These are phyloP conservation scores for Sistotremastrum niveocremeum DNA, from an alignment of 768 basidiomycete genomes.

Conservation along the genomic window DNA sequence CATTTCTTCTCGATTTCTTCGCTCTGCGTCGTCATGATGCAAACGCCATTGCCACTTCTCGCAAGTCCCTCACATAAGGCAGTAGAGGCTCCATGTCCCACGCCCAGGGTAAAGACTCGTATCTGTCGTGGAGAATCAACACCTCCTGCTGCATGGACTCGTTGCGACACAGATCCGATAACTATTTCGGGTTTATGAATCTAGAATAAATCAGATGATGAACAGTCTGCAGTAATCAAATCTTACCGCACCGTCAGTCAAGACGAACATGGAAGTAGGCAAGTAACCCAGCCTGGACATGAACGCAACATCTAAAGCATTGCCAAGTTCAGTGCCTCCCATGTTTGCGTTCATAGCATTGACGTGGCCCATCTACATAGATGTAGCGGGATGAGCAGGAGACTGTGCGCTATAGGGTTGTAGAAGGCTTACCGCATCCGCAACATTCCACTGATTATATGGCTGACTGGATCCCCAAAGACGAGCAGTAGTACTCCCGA, in stretches of 20 bases:
- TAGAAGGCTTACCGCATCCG: constrained; percentile 23
- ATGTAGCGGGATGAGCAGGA: too few species aligned
- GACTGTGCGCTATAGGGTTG: background rate
- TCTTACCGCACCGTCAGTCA: constrained; percentile 43
- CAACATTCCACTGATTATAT: constrained; percentile 20
- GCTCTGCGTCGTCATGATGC: constrained; percentile 29
- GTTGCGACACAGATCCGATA: too few species aligned
- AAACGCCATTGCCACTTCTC: constrained; percentile 35
- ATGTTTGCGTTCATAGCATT: constrained; percentile 26
- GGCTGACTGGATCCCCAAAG: constrained; percentile 24
- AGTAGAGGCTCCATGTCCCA: constrained; percentile 36
- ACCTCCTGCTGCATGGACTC: too few species aligned
- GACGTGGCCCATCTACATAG: constrained; percentile 25
- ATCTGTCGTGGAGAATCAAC: constrained; percentile 6
- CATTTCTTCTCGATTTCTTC: constrained; percentile 38
- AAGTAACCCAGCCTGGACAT: constrained; percentile 17
- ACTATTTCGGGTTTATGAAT: too few species aligned
- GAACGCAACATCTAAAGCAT: constrained; percentile 30
- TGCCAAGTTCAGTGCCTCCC: constrained; percentile 38
- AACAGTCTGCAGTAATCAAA: too few species aligned
- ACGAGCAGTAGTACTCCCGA: constrained; percentile 20
- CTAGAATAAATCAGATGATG: too few species aligned
- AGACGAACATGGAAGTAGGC: constrained; percentile 37
- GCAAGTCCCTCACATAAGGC: constrained; percentile 43
- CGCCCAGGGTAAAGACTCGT: constrained; percentile 46